These are phyloP conservation scores for Nicotiana benthamiana DNA, from an alignment of 257 asterid species.

Conservation along the genomic window DNA sequence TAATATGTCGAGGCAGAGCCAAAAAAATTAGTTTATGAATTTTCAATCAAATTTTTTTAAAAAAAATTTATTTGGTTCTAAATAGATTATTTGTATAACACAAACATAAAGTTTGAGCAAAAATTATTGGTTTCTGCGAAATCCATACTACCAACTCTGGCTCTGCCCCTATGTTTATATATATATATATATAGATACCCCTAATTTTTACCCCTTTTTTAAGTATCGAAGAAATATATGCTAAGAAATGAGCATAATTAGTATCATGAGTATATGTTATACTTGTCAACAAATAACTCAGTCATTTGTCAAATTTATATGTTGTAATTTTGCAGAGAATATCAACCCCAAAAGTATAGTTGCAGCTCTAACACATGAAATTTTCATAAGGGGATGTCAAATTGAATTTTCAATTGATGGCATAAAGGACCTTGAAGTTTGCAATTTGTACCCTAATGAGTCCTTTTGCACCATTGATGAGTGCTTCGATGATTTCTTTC, in stretches of 20 bases:
- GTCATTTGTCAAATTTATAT: not conserved
- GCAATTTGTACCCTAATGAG: conserved; percentile 18
- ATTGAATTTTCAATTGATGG: conserved; percentile 16
- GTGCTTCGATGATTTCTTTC: conserved; percentile 19
- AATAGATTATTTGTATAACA: too few species aligned
- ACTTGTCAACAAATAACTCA: not conserved
- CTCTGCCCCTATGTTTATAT: too few species aligned
- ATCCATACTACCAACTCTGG: too few species aligned
- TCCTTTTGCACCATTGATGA: conserved; percentile 19
- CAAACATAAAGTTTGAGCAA: too few species aligned
- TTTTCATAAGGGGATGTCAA: conserved; percentile 31
- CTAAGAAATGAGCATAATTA: not conserved
- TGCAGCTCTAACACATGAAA: conserved; percentile 33
- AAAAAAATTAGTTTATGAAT: too few species aligned
- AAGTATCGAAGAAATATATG: not conserved
- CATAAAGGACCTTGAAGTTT: conserved; percentile 15
- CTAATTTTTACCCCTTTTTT: too few species aligned
- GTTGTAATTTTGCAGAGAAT: conserved; percentile 17
- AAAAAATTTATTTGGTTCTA: too few species aligned
- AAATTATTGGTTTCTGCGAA: too few species aligned
- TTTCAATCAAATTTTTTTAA: too few species aligned
- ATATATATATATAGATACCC: too few species aligned
- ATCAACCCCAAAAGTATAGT: conserved; percentile 25
- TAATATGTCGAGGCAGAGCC: too few species aligned
- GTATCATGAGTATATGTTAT: too few species aligned